Base-by-base conservation (phyloP, 1,139 yeast species). In the Arxiozyma slooffiae region DNA sequence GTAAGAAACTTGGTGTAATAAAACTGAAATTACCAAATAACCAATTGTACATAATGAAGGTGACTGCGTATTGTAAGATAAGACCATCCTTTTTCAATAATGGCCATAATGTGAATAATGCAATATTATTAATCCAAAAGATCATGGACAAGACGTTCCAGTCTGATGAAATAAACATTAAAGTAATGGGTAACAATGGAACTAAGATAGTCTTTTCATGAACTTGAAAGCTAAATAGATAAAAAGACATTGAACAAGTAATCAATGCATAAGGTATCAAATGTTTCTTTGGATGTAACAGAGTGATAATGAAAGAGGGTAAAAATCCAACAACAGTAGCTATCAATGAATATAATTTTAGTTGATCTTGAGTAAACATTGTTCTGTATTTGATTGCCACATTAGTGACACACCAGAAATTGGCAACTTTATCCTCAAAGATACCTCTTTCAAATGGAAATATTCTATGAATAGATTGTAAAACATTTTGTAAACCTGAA, bases 381-480 rank as follows among this genome's bases (percentile, higher is more conserved):
- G 69, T 63, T 56, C 79, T 81, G 61, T 88, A 83, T 64, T 92
- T 92, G 62, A 90, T 66, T 14, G 88, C 57, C 0, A 85, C 73
- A 66, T 92, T 92, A 1, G 89, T 72, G 9, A 95, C 83, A 67
- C 98, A 90, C 99, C 99, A 92, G 60, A 92, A 83, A 63, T 90
- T 92, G 47, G 96, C 97, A 16, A 94, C 98, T 67, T 92, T 92
- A 65, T 92, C 98, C 67, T 92, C 98, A 74, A 94, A 92, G n/a
- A 94, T 75, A 0, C 98, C 98, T 63, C 98, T 76, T 46, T 80
- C 79, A 62, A 92, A 90, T 1, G 99, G 98, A 67, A 92, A 92
- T 34, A 92, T 83, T 57, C 98, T 77, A 46, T 73, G 67, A 20
- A 87, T 56, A 0, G 70, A 59, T 66, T 74, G 74, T 60, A 75